A percentile compares a stretch with the other conserved stretches of the same genome.
phyloP scores from a whole-genome alignment of 345 rosid genomes.

The Moricandia moricandioides region DNA sequence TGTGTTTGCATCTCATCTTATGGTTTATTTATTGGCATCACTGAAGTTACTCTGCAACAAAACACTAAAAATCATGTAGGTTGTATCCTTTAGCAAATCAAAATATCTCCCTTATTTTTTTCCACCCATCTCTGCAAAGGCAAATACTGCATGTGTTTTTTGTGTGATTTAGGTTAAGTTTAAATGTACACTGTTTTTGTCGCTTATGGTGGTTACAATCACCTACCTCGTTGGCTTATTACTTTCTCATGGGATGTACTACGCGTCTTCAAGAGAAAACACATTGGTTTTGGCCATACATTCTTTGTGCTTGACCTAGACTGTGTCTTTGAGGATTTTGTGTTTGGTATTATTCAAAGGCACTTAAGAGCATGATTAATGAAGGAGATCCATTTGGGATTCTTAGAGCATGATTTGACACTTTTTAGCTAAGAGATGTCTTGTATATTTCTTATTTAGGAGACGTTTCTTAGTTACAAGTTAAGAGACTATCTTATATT shows the following conservation, averaged over 20 bases:
- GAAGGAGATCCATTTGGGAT: too few relatives aligned
- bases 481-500: too few relatives aligned
- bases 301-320: conserved; percentile 15
- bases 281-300: conserved; percentile 18
- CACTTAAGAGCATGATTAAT: neutral
- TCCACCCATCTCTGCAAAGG: neutral
- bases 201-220: conserved; percentile 21
- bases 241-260: conserved; percentile 15
- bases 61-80: neutral
- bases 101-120: neutral
- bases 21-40: neutral
- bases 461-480: too few relatives aligned
- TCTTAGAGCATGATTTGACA: too few relatives aligned
- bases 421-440: too few relatives aligned
- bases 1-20: neutral
- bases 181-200: conserved; percentile 11
- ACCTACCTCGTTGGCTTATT: conserved; percentile 19
- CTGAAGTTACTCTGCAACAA: neutral
- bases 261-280: conserved; percentile 12
- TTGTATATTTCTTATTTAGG: too few relatives aligned
- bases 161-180: neutral
- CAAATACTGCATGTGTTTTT: neutral
- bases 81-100: neutral
- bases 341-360: conserved; percentile 30
- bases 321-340: neutral